Evolutionary conservation across 139 green algal species (phyloP), one percentile per base, ranked within the genome.

Genomic region (Choricystis sp.): DNA sequence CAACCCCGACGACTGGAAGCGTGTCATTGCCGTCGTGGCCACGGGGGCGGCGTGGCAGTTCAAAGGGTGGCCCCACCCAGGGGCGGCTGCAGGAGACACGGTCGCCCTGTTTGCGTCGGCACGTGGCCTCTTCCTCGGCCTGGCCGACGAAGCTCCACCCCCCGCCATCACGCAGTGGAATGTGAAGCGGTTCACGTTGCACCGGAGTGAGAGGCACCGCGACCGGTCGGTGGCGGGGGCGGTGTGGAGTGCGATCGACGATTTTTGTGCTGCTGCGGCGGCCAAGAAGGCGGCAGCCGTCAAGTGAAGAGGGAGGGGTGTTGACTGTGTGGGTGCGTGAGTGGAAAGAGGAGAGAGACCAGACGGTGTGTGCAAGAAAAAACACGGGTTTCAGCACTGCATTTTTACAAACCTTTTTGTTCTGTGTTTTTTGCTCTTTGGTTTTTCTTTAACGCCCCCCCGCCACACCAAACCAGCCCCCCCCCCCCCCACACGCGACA

Each of bases 11-110:
- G 72, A 72, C 48, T 82, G 76, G 76, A 22, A 69, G 23, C 65
- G 77, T 1, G 77, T 83, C 56, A 75, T 82, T 31, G 71, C 71
- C n/a, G 68, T 81, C 19, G 83, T 83, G 63, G 70, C 74, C n/a
- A 40, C 64, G 22, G 77, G 77, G 26, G 67, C 68, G 59, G 63
- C 66, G 26, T 83, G 77, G 77, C 77, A 83, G 72, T 82, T 83
- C 66, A 77, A 77, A 57, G 75, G 52, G 14, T 83, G 70, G 65
- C 75, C 75, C 40, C 9, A 52, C 40, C 40, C 40, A 16, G 40
- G 9, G 40, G 16, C 40, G 40, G 40, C 9, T 16, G 40, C 40
- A 16, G 40, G 40, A 9, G 40, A 52, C 40, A 52, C 40, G 9
- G 40, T 52, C 40, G 40, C 40, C 9, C 40, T 52, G 9, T 52